Evolutionary conservation across 345 rosid species (phyloP).

Genomic region (Aquilaria yunnanensis): DNA sequence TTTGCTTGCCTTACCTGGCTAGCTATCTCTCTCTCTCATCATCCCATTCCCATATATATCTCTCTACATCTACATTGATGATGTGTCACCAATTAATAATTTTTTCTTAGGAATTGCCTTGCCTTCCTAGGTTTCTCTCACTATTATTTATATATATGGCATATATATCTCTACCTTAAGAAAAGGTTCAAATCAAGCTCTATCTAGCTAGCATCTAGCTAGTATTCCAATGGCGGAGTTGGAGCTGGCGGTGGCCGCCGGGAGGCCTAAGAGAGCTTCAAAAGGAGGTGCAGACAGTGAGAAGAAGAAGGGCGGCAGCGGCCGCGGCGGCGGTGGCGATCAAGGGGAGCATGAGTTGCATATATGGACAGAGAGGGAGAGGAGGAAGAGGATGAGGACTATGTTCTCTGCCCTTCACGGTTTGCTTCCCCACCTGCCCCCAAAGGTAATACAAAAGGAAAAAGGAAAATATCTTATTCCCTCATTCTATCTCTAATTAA

Average conservation of each 20-base stretch:
- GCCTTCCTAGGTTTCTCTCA: not conserved
- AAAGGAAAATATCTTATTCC: too few relatives aligned
- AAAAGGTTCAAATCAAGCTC: conserved; percentile 12
- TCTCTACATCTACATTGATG: too few relatives aligned
- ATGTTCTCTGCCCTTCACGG: conserved; percentile 52
- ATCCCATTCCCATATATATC: not conserved
- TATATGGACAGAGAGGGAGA: conserved; percentile 49
- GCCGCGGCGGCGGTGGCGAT: not conserved
- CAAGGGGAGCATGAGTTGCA: conserved; percentile 42
- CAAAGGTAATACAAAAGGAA: conserved; percentile 25
- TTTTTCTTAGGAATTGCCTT: too few relatives aligned
- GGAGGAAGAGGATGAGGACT: conserved; percentile 58
- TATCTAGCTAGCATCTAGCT: not conserved
- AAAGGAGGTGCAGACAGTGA: conserved; percentile 8
- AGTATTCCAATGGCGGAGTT: not conserved
- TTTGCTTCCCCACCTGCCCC: conserved; percentile 46
- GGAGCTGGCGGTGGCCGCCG: conserved; percentile 7
- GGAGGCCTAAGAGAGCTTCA: conserved; percentile 23
- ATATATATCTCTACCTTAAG: not conserved
- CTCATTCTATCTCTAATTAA: too few relatives aligned
- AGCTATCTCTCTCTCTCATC: not conserved
- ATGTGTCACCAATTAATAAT: too few relatives aligned
- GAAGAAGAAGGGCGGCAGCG: conserved; percentile 1
- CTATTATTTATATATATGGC: not conserved
- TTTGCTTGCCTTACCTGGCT: not conserved